These are phyloP conservation scores for Orbilia quercus DNA, from an alignment of 2,329 filamentous ascomycete species.

Conservation along the genomic window DNA sequence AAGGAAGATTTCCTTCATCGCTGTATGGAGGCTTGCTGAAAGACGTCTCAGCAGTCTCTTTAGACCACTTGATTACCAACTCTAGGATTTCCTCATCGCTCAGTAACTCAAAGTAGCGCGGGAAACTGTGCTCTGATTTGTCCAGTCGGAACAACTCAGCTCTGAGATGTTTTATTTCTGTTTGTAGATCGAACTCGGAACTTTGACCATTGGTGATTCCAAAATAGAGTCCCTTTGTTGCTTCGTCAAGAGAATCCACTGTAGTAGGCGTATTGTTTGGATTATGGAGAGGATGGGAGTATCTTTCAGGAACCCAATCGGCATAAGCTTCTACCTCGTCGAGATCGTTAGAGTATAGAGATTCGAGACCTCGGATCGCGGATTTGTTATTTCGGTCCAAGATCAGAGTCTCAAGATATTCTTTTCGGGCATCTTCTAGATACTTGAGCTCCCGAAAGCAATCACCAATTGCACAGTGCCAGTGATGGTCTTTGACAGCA, in stretches of 20 bases:
- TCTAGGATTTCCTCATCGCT: constrained; percentile 3
- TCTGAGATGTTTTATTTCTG: constrained; percentile 9
- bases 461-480: not conserved
- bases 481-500: not conserved
- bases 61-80: not conserved
- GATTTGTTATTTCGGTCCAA: not conserved
- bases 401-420: constrained; percentile 4
- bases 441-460: not conserved
- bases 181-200: not conserved
- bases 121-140: not conserved
- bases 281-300: not conserved
- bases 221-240: constrained; percentile 2
- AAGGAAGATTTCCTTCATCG: constrained; percentile 3
- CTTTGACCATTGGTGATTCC: not conserved
- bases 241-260: not conserved
- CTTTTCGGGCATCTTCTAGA: not conserved
- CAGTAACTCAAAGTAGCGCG: not conserved
- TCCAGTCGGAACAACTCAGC: not conserved
- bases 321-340: not conserved
- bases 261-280: not conserved
- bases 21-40: too few relatives aligned
- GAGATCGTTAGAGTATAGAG: not conserved
- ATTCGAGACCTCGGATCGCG: not conserved
- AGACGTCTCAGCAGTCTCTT: not conserved
- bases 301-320: constrained; percentile 4